Conservation (phyloP, 2,329 filamentous ascomycete genomes). For the Aspergillus fructus region DNA sequence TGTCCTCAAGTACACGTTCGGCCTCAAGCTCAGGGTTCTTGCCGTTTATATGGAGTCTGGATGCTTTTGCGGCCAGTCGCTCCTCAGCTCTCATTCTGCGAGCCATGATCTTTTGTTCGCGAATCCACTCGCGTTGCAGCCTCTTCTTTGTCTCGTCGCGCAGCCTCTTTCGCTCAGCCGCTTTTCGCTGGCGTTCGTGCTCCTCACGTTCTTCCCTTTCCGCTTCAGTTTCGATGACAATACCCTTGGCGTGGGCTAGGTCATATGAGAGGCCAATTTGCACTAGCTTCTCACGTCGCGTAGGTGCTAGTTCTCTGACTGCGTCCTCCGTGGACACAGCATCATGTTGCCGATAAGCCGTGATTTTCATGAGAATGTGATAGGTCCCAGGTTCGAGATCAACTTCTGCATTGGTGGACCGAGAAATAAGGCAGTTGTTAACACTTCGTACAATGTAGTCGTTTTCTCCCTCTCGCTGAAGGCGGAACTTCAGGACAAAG, state of each 20-base stretch:
- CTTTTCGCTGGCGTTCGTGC: constrained; percentile 36
- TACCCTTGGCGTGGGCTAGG: constrained; percentile 46
- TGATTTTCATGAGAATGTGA: constrained; percentile 72
- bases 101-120: constrained; percentile 36
- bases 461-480: constrained; percentile 61
- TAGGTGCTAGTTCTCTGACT: constrained; percentile 63
- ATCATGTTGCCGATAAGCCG: constrained; percentile 62
- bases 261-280: constrained; percentile 49
- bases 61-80: constrained; percentile 21
- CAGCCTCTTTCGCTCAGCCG: constrained; percentile 35
- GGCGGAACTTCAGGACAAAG: constrained; percentile 58
- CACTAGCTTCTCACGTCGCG: constrained; percentile 67
- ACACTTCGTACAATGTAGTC: constrained; percentile 60
- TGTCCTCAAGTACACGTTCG: constrained; percentile 22
- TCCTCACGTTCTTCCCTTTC: constrained; percentile 36
- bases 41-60: constrained; percentile 5
- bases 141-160: constrained; percentile 39
- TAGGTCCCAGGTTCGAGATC: constrained; percentile 73
- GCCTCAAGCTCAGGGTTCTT: constrained; percentile 3
- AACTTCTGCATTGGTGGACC: constrained; percentile 75
- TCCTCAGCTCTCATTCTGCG: constrained; percentile 29
- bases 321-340: constrained; percentile 64
- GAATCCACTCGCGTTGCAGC: constrained; percentile 43
- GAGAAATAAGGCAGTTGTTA: constrained; percentile 61
- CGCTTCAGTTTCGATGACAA: constrained; percentile 39